These are phyloP conservation scores for Galerina marginata DNA, from an alignment of 768 basidiomycete species.

Conservation along the genomic window DNA sequence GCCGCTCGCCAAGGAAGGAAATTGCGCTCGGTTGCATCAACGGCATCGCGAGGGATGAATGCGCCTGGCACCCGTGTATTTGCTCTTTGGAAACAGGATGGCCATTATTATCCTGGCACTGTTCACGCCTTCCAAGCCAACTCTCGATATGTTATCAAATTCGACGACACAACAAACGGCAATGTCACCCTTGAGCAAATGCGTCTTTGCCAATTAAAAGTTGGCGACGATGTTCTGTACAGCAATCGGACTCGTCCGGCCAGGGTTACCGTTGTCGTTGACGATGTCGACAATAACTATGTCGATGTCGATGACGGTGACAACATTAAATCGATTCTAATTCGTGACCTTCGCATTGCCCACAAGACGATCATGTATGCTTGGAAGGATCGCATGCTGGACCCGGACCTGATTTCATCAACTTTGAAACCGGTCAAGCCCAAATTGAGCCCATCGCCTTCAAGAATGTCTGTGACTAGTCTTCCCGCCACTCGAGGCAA, in stretches of 20 bases:
- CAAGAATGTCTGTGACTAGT: conserved; percentile 48
- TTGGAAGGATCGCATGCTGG: conserved; percentile 61
- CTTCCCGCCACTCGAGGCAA: conserved; percentile 34
- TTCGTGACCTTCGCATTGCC: conserved; percentile 54
- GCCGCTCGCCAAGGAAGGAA: conserved; percentile 41
- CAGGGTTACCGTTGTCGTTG: conserved; percentile 36
- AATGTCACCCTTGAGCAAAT: conserved; percentile 56
- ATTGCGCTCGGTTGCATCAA: conserved; percentile 41
- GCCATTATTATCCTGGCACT: conserved; percentile 65
- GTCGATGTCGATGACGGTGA: conserved; percentile 48
- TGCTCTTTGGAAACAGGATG: conserved; percentile 67
- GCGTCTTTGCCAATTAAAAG: conserved; percentile 52
- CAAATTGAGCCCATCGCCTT: conserved; percentile 52
- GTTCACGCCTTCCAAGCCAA: conserved; percentile 43
- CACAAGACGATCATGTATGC: conserved; percentile 51
- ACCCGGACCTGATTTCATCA: conserved; percentile 47
- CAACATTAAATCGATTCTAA: conserved; percentile 36
- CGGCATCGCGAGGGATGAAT: conserved; percentile 22
- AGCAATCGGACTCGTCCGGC: conserved; percentile 35
- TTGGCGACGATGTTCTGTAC: conserved; percentile 63
- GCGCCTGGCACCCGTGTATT: conserved; percentile 62
- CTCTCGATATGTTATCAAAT: conserved; percentile 54
- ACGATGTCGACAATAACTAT: conserved; percentile 30
- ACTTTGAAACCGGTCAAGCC: conserved; percentile 39
- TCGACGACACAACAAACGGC: conserved; percentile 65